Base-by-base conservation (phyloP, 78 protist genomes). In the Chrysochromulina tobinii region DNA sequence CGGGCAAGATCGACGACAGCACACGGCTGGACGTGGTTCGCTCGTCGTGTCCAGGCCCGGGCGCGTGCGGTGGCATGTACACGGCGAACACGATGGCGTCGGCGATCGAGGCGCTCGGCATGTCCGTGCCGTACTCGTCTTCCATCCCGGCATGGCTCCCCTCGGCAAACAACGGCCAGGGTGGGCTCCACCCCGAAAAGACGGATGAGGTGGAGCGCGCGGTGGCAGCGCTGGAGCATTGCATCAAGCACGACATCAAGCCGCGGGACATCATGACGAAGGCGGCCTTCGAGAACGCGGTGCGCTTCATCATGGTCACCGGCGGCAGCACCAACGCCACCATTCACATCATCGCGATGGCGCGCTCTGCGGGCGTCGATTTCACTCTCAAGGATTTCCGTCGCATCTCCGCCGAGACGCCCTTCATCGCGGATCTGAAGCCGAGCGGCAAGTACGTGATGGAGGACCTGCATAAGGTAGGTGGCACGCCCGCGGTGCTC, bases 31-130 rank as follows among this genome's bases (percentile, higher is more conserved):
- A 12, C 51, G 51, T 69, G 51, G 79, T 69, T 2, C 79, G 79
- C 50, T 3, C 8, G 51, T 3, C 79, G 3, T 69, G 79, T 51
- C 69, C 97, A 0, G 97, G 97, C 54, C 77, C 96, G 3, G 95
- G 97, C 17, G 95, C 97, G 11, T 96, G 97, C 84, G 92, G 94
- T 18, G 96, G 94, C 11, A 95, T 95, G 97, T 95, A 87, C 90
- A 95, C 97, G 11, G 97, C 97, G 18, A 93, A 93, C 94, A 96
- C 97, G 53, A 96, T 96, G 97, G 96, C 97, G 15, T n/a, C 92
- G 53, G 96, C 96, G 21, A 94, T 96, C 77, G 97, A 95, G 93
- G 86, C 96, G 66, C 5, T 95, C 81, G 95, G 97, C 38, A 94
- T 95, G 95, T 67, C 95, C n/a, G 88, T 95, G 68, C 97, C 97